Percentiles rank a stretch among this genome's conserved stretches.
Conservation (phyloP, 2,329 filamentous ascomycete genomes). For the Passalora sequoiae region DNA sequence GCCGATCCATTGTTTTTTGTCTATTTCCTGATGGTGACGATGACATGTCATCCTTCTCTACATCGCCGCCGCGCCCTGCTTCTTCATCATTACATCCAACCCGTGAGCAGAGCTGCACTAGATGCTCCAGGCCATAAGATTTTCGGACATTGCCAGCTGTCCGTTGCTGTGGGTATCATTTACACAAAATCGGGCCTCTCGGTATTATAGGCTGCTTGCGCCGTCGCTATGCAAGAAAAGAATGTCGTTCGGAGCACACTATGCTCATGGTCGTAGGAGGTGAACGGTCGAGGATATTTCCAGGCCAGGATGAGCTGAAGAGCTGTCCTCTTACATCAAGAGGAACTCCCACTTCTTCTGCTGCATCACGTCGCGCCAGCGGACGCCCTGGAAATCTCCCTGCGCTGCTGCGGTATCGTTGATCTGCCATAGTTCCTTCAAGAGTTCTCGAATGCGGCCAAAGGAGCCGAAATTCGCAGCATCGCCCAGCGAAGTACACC, state of each 20-base stretch:
- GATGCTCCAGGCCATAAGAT: constrained; percentile 16
- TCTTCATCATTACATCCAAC: constrained; percentile 2
- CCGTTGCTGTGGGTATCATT: constrained; percentile 21
- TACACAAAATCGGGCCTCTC: constrained; percentile 12
- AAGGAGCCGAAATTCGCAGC: constrained; percentile 77
- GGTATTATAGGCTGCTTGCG: constrained; percentile 15
- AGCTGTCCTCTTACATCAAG: constrained; percentile 58
- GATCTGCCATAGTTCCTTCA: constrained; percentile 75
- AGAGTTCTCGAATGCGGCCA: constrained; percentile 70
- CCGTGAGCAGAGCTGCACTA: constrained; percentile 33
- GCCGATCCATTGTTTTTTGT: background rate
- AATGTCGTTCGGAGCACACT: constrained; percentile 8
- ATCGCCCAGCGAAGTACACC: constrained; percentile 69
- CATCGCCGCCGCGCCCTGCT: background rate
- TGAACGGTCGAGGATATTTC: constrained; percentile 8
- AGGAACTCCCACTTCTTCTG: constrained; percentile 89
- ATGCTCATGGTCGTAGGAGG: background rate
- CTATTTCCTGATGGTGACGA: background rate
- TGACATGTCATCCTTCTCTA: background rate
- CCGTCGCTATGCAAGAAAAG: constrained; percentile 31
- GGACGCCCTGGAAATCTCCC: constrained; percentile 61
- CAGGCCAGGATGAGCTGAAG: constrained; percentile 27
- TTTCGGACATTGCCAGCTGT: constrained; percentile 3
- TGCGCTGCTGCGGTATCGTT: constrained; percentile 58
- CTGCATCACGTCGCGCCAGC: constrained; percentile 93